Evolutionary conservation across 495 filamentous ascomycete genomes (phyloP), one percentile per base, ranked within the genome.

Genomic region (Aspergillus affinis): DNA sequence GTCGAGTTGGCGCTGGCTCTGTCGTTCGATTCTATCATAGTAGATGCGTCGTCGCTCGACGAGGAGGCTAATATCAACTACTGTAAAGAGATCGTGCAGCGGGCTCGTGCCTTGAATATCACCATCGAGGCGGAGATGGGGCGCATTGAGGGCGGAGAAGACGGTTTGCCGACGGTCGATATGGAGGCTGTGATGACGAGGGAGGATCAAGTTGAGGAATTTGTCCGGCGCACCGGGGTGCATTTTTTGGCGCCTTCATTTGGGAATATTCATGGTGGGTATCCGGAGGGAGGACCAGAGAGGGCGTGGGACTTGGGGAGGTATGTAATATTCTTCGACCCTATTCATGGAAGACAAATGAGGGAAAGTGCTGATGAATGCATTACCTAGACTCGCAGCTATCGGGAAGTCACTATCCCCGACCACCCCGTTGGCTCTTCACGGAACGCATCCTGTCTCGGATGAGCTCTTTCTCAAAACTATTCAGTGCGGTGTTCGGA

Each of bases 211-310:
- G 87, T 85, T 12, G 71, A 81, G 66, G 78, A 85, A 62, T 90
- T 90, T 65, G 82, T 88, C 0, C 57, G 30, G 15, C 76, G 73
- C 5, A 87, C 85, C 13, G 88, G 88, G 0, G 88, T 90, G 45
- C 86, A 90, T 69, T 88, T 86, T 79, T 71, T 90, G 5, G 88
- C 88, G 0, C 88, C 88, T 0, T 85, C 87, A 6, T 90, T 91
- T 66, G 88, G 88, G 12, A 90, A 90, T 69, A 85, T 91, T 23
- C 88, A 90, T 67, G 88, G 88, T 13, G 81, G 83, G 57, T 91
- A 90, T 66, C 62, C 54, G 27, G 27, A 44, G 15, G 88, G 87
- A 0, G 80, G 62, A 13, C 53, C 82, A 1, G 71, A 84, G 27
- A 87, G 85, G 0, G 83, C 86, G 6, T 72, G 88, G 52, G 85